These are phyloP conservation scores for Penicillium sp. DNA, from an alignment of 2,329 filamentous ascomycete genomes.

Conservation along the genomic window DNA sequence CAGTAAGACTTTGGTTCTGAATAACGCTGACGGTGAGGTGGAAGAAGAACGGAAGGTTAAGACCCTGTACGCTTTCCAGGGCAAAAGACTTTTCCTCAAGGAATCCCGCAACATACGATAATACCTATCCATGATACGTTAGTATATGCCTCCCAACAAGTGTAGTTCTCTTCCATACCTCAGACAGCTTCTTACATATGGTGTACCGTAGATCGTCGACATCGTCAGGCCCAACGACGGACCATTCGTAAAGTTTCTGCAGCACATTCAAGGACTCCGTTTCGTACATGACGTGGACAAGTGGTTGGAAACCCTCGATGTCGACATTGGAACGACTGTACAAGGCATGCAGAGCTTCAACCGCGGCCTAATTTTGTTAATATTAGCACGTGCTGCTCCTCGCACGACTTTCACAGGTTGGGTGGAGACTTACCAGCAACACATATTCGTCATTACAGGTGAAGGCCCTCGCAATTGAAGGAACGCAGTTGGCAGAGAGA, in stretches of 20 bases:
- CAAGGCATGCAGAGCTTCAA: constrained; percentile 75
- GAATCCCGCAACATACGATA: constrained; percentile 75
- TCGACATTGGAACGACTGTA: constrained; percentile 67
- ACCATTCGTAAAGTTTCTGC: constrained; percentile 69
- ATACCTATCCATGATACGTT: too few species aligned
- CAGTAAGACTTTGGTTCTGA: constrained; percentile 75
- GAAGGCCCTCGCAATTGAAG: too few species aligned
- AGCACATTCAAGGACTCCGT: constrained; percentile 62
- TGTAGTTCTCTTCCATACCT: too few species aligned
- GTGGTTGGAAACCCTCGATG: constrained; percentile 66
- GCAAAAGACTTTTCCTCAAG: constrained; percentile 62
- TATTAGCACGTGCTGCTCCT: too few species aligned
- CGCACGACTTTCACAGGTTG: too few species aligned
- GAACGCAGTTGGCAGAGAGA: too few species aligned
- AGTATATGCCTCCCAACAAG: too few species aligned
- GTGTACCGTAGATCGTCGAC: constrained; percentile 87
- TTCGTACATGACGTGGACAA: constrained; percentile 72
- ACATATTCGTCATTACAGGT: too few species aligned
- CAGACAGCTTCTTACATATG: constrained; percentile 84
- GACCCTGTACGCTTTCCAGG: constrained; percentile 38
- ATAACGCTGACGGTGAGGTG: constrained; percentile 70
- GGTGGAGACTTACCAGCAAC: too few species aligned
- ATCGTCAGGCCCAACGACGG: constrained; percentile 66
- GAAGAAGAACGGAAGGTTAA: constrained; percentile 66
- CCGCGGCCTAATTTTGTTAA: too few species aligned